Evolutionary conservation across 2,329 filamentous ascomycete genomes (phyloP).

Genomic region (Thermomyces lanuginosus): DNA sequence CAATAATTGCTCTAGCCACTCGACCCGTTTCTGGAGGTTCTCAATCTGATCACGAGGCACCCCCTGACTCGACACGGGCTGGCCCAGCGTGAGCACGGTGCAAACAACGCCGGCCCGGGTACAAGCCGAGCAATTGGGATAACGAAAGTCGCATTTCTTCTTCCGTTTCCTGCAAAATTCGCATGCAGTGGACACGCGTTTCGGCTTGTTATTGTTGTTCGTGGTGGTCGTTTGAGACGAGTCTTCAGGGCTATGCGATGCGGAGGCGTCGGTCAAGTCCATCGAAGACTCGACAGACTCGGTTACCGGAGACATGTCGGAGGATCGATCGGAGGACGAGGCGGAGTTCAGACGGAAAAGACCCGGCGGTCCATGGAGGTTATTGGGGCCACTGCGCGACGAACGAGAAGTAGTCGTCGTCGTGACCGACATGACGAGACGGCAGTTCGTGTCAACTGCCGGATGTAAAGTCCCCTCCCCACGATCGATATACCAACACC

Average conservation of each 20-base stretch:
- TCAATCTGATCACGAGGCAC: conserved; percentile 25
- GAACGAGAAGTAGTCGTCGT: too few species aligned
- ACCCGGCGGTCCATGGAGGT: conserved; percentile 19
- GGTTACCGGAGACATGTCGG: conserved; percentile 4
- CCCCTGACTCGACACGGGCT: conserved; percentile 21
- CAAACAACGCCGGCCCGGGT: conserved; percentile 25
- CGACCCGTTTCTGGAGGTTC: conserved; percentile 23
- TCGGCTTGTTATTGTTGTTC: conserved; percentile 11
- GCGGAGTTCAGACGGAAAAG: conserved; percentile 16
- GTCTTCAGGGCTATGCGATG: conserved; percentile 5
- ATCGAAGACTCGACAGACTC: conserved; percentile 1
- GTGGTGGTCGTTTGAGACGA: conserved; percentile 6
- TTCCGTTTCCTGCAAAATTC: conserved; percentile 27
- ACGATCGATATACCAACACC: too few species aligned
- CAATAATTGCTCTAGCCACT: conserved; percentile 24
- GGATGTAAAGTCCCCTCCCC: too few species aligned
- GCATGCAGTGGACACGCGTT: conserved; percentile 25
- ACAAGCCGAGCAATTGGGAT: conserved; percentile 25
- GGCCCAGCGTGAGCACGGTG: conserved; percentile 23
- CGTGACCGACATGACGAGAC: too few species aligned
- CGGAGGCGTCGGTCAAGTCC: conserved; percentile 5
- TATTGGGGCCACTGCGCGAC: too few species aligned
- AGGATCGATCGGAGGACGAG: conserved; percentile 1
- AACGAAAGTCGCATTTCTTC: conserved; percentile 28
- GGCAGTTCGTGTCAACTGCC: too few species aligned